Percentiles rank a stretch among this genome's conserved stretches.
Conservation (phyloP, 2,329 filamentous ascomycete species). For the Colletotrichum acutatum region DNA sequence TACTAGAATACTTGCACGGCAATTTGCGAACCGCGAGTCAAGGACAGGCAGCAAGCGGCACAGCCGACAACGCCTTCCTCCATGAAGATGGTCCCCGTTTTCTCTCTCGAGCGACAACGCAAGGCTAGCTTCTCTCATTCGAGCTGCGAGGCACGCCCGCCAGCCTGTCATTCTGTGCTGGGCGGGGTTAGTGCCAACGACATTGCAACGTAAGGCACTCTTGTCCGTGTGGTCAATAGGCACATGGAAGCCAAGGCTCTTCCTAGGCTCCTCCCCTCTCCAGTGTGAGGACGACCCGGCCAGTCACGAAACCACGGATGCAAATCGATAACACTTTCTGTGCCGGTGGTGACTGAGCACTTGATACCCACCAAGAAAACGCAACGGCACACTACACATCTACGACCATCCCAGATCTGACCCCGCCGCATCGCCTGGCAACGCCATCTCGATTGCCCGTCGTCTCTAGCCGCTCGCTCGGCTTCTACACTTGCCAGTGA, state of each 20-base stretch:
- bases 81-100: not conserved
- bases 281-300: not conserved
- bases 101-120: not conserved
- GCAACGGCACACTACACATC: not conserved
- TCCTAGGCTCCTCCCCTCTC: not conserved
- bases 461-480: not conserved
- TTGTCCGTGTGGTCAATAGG: not conserved
- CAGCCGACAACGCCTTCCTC: not conserved
- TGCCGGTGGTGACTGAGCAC: not conserved
- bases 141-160: not conserved
- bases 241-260: not conserved
- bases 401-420: not conserved
- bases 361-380: not conserved
- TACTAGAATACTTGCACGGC: not conserved
- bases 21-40: not conserved
- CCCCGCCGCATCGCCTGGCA: conserved; percentile 1
- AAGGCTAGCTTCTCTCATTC: not conserved
- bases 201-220: conserved; percentile 8
- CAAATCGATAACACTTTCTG: not conserved
- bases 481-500: not conserved
- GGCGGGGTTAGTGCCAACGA: not conserved
- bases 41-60: not conserved
- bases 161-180: not conserved
- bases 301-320: not conserved
- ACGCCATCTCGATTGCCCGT: conserved; percentile 20